phyloP scores from a whole-genome alignment of 805 yeast genomes.

The Cyberlindnera lachancei region DNA sequence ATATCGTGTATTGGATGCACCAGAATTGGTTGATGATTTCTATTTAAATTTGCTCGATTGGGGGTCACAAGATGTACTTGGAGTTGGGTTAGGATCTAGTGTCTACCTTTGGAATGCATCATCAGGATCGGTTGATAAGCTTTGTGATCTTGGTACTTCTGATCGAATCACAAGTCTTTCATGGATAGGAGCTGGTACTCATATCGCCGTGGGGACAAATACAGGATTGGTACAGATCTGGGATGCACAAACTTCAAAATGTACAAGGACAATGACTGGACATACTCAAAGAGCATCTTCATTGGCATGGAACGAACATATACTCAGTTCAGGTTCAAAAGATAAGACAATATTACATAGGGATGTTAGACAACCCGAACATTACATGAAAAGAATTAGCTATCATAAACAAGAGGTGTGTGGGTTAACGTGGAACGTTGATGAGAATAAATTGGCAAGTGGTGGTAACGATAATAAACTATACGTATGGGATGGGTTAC shows the following conservation, averaged over 20 bases:
- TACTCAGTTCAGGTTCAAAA: constrained; percentile 79
- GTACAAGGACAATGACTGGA: constrained; percentile 89
- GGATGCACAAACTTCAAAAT: constrained; percentile 79
- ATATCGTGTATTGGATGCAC: constrained; percentile 90
- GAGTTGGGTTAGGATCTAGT: constrained; percentile 82
- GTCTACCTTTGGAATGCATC: constrained; percentile 90
- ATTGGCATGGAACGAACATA: constrained; percentile 89
- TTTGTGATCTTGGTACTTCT: constrained; percentile 63
- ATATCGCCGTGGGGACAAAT: constrained; percentile 85
- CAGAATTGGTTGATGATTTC: constrained; percentile 89
- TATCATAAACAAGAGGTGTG: constrained; percentile 92
- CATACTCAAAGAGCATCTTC: constrained; percentile 81
- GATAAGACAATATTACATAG: constrained; percentile 81
- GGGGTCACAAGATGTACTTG: constrained; percentile 85
- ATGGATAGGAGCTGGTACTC: constrained; percentile 95
- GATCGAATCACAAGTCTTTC: constrained; percentile 77
- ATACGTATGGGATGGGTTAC: constrained; percentile 76
- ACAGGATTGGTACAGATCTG: constrained; percentile 88
- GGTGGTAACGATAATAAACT: constrained; percentile 93
- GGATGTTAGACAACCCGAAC: constrained; percentile 84
- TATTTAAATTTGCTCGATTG: constrained; percentile 89
- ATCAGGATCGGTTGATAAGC: constrained; percentile 72
- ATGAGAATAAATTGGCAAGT: constrained; percentile 85
- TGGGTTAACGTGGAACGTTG: constrained; percentile 90
- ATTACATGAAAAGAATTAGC: constrained; percentile 62